Evolutionary conservation across 805 yeast species (phyloP).

Genomic region (Lachancea thermotolerans): DNA sequence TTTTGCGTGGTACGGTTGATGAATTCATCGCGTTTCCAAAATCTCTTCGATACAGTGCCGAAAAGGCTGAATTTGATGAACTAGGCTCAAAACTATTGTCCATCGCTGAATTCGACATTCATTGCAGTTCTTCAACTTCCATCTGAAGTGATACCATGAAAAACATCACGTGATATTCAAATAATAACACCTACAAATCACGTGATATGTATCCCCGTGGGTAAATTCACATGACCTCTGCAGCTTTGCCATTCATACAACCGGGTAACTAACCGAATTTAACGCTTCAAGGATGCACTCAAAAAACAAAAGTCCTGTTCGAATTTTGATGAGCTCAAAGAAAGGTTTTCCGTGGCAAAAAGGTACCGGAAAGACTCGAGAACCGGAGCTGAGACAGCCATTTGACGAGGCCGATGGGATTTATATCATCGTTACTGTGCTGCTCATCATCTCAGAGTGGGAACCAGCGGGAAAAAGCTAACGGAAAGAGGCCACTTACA

Average conservation of each 20-base stretch:
- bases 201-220: too few relatives aligned
- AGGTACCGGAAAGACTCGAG: background rate
- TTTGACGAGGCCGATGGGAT: conserved; percentile 26
- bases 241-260: too few relatives aligned
- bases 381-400: background rate
- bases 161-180: too few relatives aligned
- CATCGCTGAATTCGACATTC: too few relatives aligned
- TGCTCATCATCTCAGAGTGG: conserved; percentile 22
- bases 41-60: background rate
- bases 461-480: conserved; percentile 4
- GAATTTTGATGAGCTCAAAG: background rate
- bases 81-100: too few relatives aligned
- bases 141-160: too few relatives aligned
- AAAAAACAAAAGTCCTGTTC: background rate
- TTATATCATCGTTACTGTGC: conserved; percentile 32
- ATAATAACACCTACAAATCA: too few relatives aligned
- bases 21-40: background rate
- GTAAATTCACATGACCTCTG: too few relatives aligned
- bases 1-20: conserved; percentile 7
- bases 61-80: too few relatives aligned
- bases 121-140: too few relatives aligned
- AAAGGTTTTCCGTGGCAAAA: background rate
- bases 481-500: conserved; percentile 1
- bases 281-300: background rate
- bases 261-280: background rate